Base-by-base conservation (phyloP, 257 asterid species). In the Mitragyna speciosa region DNA sequence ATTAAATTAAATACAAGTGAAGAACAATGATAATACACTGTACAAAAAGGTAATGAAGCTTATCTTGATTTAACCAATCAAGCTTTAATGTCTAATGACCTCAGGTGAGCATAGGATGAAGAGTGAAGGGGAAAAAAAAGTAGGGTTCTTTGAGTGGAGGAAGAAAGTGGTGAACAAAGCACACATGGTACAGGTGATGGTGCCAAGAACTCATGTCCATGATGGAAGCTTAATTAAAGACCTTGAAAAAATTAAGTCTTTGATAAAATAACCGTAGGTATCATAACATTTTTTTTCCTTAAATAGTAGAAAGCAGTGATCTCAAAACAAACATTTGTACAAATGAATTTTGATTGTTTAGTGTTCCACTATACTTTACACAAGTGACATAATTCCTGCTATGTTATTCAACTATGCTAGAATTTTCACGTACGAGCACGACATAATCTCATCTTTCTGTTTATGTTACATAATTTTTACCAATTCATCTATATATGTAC, bases 21-120 rank as follows among this genome's bases (percentile, higher is more conserved):
- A 48, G 56, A 41, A 72, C 76, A 52, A 65, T 63, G 80, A 66
- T 78, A 77, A 81, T 63, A 31, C 49, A 71, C 63, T 49, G 58
- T 78, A 83, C 33, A 82, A 84, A 85, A 77, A 67, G 67, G 70
- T 73, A 85, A 70, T 73, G 87, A 87, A 81, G 39, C 82, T 82
- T 90, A 88, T 86, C 94, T 89, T 70, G 43, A 78, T n/a, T 76
- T 39, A 75, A 70, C 91, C 91, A 88, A 88, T 88, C 51, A 84
- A 30, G 68, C 58, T 45, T 19, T 85, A 83, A 79, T 85, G 85
- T 45, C 24, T 85, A 83, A 79, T 85, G 85, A 82, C 83, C 80
- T 84, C 82, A 81, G 56, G 76, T 3, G 63, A 79, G 59, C 54
- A 79, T 73, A 49, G 14, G 59, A 76, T 52, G 6, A 80, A 31